Evolutionary conservation across 1,284 basidiomycete species (phyloP), one percentile per base, ranked within the genome.

Genomic region (Cutaneotrichosporon cutaneum): DNA sequence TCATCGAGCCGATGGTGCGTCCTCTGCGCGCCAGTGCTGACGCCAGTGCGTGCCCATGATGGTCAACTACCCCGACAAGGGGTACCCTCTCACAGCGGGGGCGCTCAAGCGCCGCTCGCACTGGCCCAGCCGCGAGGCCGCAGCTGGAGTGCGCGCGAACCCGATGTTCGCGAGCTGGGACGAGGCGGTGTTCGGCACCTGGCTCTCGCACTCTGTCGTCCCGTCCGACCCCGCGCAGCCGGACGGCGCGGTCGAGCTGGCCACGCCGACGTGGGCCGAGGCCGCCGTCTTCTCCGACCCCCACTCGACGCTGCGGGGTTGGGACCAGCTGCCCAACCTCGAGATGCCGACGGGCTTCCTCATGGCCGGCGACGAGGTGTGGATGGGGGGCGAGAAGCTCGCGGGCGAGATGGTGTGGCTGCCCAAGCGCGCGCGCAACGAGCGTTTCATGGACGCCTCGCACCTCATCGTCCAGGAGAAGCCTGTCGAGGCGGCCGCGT

Each of bases 1-100:
- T 94, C 11, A 79, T 94, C 27, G 94, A 97, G 73, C 92, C 94
- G 1, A 76, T 76, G 70, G 70, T 72, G 39, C 47, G 47, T 57
- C 30, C n/a, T 36, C 24, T 22, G 18, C 21, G 18, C 21, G n/a
- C 44, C 21, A 3, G 7, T 8, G 26, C 57, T 30, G 45, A 64
- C 45, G 32, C 21, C 45, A 48, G 58, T 32, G 22, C 60, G 75
- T 82, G 42, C 66, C 63, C 27, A 13, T 57, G 3, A 52, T 54
- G 32, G 54, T 56, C 24, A 58, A 63, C 45, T 39, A 64, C 50
- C 60, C 60, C 13, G 47, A 53, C 16, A 62, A 63, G 45, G 21
- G 39, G 5, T 65, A 59, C 58, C 58, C 62, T 9, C 64, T 74
- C 51, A 62, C 69, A 0, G 48, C 71, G 1, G 84, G 83, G 13